Conservation (phyloP, 2,329 filamentous ascomycete species). For the Arthrobotrys sphaeroides region DNA sequence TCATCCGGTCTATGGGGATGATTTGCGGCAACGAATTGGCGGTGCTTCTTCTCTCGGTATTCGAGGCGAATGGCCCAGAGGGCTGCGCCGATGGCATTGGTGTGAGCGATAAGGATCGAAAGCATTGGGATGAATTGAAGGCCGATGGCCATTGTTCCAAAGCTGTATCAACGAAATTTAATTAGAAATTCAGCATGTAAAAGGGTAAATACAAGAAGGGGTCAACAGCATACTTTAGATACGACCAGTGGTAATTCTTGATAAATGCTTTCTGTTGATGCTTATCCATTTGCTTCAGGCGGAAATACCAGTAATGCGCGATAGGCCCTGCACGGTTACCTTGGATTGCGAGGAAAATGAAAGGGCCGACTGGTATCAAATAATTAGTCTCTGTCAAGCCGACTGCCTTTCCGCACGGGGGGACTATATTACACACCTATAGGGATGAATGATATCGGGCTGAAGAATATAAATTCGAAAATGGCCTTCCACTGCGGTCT, state of each 20-base stretch:
- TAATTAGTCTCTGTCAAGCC: background rate
- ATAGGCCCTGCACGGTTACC: slow-evolving; percentile 52
- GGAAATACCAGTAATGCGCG: slow-evolving; percentile 65
- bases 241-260: slow-evolving; percentile 76
- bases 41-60: slow-evolving; percentile 55
- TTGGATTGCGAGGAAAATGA: slow-evolving; percentile 50
- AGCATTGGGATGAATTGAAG: slow-evolving; percentile 87
- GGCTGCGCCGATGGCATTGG: slow-evolving; percentile 82
- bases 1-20: slow-evolving; percentile 49
- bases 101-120: slow-evolving; percentile 94
- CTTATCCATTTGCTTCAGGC: slow-evolving; percentile 77
- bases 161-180: slow-evolving; percentile 62
- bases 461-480: slow-evolving; percentile 60
- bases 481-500: slow-evolving; percentile 55
- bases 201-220: background rate
- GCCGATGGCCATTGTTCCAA: slow-evolving; percentile 83
- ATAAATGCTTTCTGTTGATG: slow-evolving; percentile 78
- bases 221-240: slow-evolving; percentile 73
- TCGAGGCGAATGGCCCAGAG: slow-evolving; percentile 87
- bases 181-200: background rate
- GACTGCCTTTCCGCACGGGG: background rate
- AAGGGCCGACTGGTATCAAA: slow-evolving; percentile 46
- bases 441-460: slow-evolving; percentile 59
- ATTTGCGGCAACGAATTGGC: slow-evolving; percentile 47
- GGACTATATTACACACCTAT: slow-evolving; percentile 22